Base-by-base conservation (phyloP, 805 yeast species). In the Yamadazyma kitorensis region DNA sequence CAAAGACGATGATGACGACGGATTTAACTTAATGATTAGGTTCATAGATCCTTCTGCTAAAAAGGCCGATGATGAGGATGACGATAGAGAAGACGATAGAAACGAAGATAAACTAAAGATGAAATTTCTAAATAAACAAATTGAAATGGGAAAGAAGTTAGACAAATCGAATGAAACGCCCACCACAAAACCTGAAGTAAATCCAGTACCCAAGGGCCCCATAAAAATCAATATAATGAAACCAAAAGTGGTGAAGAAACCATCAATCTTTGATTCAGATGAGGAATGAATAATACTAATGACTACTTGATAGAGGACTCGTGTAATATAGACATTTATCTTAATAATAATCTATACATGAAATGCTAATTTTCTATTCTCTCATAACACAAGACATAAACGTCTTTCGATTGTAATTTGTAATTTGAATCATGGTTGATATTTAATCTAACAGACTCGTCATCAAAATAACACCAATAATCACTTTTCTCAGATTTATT, bases 381-480 rank as follows among this genome's bases (percentile, higher is more conserved):
- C 41, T 78, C 81, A 48, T 84, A 84, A 54, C 84, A 82, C 47
- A 84, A 56, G 14, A 84, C 80, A 52, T 83, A 84, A 1, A 78
- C 88, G 39, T 80, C 82, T 33, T 71, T 66, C 25, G 81, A 72
- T 23, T 73, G 72, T 33, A 59, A 41, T 32, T 57, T 54, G 13
- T 58, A 62, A 24, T 63, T 61, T 12, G 66, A 66, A 21, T 77
- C 82, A 45, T 76, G 81, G 6, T 60, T 49, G 15, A 67, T 49
- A 42, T 67, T 68, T 29, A 54, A 42, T 48, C 70, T 64, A 24
- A 73, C 74, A 27, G 59, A 63, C 32, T 83, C 91, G 55, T 84
- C 94, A 52, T 84, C 91, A 55, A 84, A 84, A 41, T 72, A 72
- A 42, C 81, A 78, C 93, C 93, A 84, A 45, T 65, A 64, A 21